phyloP scores from a whole-genome alignment of 768 basidiomycete genomes.

The Naganishia vaughanmartiniae region DNA sequence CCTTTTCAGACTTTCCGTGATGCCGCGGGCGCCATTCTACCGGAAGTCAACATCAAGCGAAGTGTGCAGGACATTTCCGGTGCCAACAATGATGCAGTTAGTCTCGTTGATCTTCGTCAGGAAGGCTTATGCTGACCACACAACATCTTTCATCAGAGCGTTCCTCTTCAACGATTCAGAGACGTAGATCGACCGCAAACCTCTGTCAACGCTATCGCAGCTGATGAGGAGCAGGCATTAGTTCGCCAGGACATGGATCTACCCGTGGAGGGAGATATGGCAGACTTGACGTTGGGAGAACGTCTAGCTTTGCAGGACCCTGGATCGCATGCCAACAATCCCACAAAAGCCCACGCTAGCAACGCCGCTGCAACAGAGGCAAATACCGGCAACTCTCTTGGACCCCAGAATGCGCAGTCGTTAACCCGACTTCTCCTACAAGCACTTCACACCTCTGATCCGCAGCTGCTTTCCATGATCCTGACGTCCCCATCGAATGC shows the following conservation, averaged over 20 bases:
- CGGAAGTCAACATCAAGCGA: slow-evolving; percentile 37
- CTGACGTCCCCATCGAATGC: slow-evolving; percentile 76
- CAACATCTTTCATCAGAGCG: slow-evolving; percentile 9
- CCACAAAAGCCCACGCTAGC: slow-evolving; percentile 50
- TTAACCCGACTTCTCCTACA: slow-evolving; percentile 92
- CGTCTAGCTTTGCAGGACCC: slow-evolving; percentile 65
- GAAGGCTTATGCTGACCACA: background rate
- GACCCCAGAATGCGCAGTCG: slow-evolving; percentile 67
- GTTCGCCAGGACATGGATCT: slow-evolving; percentile 36
- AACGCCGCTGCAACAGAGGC: slow-evolving; percentile 22
- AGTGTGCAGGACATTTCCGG: slow-evolving; percentile 45
- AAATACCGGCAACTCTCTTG: slow-evolving; percentile 31
- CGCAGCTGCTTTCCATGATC: slow-evolving; percentile 67
- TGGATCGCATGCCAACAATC: slow-evolving; percentile 28
- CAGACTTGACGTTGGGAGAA: slow-evolving; percentile 88
- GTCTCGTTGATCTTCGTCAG: background rate
- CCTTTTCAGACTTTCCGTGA: slow-evolving; percentile 23
- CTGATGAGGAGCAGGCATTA: slow-evolving; percentile 38
- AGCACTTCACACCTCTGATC: slow-evolving; percentile 91
- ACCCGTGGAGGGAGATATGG: slow-evolving; percentile 68
- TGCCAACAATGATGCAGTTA: slow-evolving; percentile 28
- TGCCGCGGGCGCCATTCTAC: slow-evolving; percentile 24
- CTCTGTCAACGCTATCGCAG: slow-evolving; percentile 33
- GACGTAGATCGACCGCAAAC: slow-evolving; percentile 27
- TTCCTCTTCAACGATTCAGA: slow-evolving; percentile 43